Conservation (phyloP, 768 basidiomycete genomes). For the Melanogaster broomeanus region DNA sequence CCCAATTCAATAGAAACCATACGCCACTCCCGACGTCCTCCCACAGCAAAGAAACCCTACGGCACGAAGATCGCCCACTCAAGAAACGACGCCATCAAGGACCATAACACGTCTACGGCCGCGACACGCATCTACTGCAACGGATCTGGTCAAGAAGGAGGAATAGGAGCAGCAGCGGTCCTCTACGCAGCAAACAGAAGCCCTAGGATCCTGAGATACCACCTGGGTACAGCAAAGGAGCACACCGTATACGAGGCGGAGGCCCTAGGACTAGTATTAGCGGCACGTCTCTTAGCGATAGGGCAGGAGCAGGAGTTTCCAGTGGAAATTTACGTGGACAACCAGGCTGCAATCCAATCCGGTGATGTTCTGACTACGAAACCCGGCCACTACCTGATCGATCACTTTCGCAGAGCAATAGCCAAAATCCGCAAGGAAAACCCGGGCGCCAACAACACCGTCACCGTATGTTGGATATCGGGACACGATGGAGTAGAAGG, state of each 20-base stretch:
- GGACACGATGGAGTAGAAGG: slow-evolving; percentile 17
- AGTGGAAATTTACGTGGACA: slow-evolving; percentile 3
- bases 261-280: not conserved
- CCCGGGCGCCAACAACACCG: not conserved
- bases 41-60: not conserved
- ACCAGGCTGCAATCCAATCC: slow-evolving; percentile 6
- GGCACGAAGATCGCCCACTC: not conserved
- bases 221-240: slow-evolving; percentile 12
- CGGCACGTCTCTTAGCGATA: not conserved
- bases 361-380: not conserved
- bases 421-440: not conserved
- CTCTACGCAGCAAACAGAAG: not conserved
- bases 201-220: not conserved
- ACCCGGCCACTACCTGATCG: slow-evolving; percentile 12
- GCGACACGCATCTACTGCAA: not conserved
- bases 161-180: not conserved
- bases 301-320: not conserved
- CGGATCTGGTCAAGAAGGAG: not conserved
- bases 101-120: not conserved
- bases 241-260: slow-evolving; percentile 7
- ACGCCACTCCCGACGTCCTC: not conserved
- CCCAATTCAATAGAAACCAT: not conserved
- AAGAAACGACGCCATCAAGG: not conserved
- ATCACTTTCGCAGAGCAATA: slow-evolving; percentile 1
- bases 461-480: slow-evolving; percentile 16